Evolutionary conservation across 2,329 filamentous ascomycete species (phyloP), one percentile per base, ranked within the genome.

Genomic region (Pseudogymnoascus sp.): DNA sequence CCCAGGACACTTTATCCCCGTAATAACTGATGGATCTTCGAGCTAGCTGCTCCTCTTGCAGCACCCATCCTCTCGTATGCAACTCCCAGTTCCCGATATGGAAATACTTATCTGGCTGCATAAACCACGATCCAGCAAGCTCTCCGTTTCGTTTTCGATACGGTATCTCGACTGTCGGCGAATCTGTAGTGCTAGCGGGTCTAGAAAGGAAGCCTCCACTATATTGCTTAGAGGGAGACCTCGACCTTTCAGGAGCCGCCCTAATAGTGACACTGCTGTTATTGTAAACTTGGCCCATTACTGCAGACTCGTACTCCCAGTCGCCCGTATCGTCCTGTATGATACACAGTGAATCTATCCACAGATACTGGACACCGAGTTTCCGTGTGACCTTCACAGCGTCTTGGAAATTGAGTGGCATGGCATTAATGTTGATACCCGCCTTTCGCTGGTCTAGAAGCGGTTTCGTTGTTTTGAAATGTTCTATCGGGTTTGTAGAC

Each of bases 221-320:
- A 44, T 44, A 44, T 44, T 44, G 10, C 40, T 44, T 44, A 14
- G 40, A 23, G 18, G 40, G 18, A 23, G 40, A 6, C 4, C 40
- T 7, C 10, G 40, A 21, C 4, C 40, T 44, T 44, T 21, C 16
- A 23, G 40, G 18, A 23, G 40, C 40, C 40, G 40, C 40, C 40
- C 40, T 44, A 44, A 44, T 44, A 23, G 40, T 44, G 40, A 44
- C 18, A 23, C 10, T 44, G 18, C 40, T 44, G 18, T 44, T 7
- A 44, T 44, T 44, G 36, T 67, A 70, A 4, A 69, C 61, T 28
- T 64, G 60, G 0, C 60, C 64, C 68, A 69, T 69, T 23, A 56
- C 31, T 14, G 63, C 60, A 3, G 66, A 62, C 38, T 70, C 64
- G 36, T 40, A 50, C 23, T 65, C 42, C 68, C 68, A 67, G 44